Evolutionary conservation across 2,329 filamentous ascomycete species (phyloP).

Genomic region (Apiospora phragmitis): DNA sequence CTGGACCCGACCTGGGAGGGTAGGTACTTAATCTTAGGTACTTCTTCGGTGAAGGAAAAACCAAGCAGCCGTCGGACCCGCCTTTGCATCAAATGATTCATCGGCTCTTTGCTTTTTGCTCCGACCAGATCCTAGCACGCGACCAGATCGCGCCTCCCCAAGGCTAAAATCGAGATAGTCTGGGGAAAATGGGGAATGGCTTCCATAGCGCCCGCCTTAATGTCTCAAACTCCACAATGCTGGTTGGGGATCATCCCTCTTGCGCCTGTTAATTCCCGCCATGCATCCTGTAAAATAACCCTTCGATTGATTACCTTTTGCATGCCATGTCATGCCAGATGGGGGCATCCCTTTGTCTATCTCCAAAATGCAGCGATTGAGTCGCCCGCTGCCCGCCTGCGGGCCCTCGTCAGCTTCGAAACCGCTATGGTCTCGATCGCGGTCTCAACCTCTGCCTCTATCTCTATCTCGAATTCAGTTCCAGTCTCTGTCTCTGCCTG

Average conservation of each 20-base stretch:
- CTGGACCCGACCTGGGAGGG: too few species aligned
- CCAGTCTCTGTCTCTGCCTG: neutral
- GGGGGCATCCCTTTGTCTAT: neutral
- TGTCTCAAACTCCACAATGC: conserved; percentile 1
- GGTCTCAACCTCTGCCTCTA: neutral
- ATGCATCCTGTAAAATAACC: neutral
- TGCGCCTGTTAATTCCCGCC: neutral
- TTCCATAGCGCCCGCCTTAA: neutral
- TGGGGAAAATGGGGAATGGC: neutral
- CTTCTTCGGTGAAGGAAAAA: neutral
- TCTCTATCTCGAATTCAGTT: neutral
- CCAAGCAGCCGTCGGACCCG: neutral
- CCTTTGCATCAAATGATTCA: neutral
- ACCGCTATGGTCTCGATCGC: neutral
- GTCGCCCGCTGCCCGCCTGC: neutral
- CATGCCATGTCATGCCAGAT: neutral
- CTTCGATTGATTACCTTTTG: neutral
- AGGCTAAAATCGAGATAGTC: neutral
- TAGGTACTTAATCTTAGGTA: too few species aligned
- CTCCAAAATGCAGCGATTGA: conserved; percentile 1
- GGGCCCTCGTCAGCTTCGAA: neutral
- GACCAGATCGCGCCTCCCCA: neutral
- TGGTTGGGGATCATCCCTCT: neutral
- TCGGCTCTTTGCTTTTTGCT: neutral
- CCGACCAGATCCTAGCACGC: neutral